Percentiles rank a stretch among this genome's conserved stretches.
Conservation (phyloP, 2,329 filamentous ascomycete species). For the Colletotrichum tabaci region DNA sequence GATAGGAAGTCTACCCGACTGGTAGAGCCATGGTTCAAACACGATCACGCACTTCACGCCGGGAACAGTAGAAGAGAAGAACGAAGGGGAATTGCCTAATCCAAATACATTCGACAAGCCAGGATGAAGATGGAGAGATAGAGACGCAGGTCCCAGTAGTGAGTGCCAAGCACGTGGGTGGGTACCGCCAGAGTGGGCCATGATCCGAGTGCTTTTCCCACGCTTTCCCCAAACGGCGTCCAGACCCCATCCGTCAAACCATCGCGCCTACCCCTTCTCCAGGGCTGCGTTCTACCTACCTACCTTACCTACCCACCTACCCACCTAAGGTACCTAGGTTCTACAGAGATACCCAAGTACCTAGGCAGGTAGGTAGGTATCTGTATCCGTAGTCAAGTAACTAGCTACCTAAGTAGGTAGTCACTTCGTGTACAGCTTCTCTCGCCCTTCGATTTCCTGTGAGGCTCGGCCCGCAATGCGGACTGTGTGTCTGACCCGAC, state of each 20-base stretch:
- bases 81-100: too few relatives aligned
- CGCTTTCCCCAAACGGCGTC: slow-evolving; percentile 1
- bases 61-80: too few relatives aligned
- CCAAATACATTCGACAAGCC: too few relatives aligned
- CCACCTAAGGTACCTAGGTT: neutral
- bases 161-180: slow-evolving; percentile 10
- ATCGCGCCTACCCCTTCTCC: slow-evolving; percentile 19
- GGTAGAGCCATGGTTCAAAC: too few relatives aligned
- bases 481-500: slow-evolving; percentile 10
- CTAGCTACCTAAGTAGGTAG: too few relatives aligned
- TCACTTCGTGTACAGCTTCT: neutral
- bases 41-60: too few relatives aligned
- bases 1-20: too few relatives aligned
- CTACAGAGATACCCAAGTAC: too few relatives aligned
- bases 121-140: too few relatives aligned
- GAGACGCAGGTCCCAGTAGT: too few relatives aligned
- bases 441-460: neutral
- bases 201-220: slow-evolving; percentile 25
- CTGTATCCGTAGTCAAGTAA: too few relatives aligned
- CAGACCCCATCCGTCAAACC: slow-evolving; percentile 34
- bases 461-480: slow-evolving; percentile 36
- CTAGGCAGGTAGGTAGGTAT: too few relatives aligned
- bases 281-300: neutral
- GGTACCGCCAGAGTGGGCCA: slow-evolving; percentile 6
- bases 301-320: neutral